Percentiles rank a stretch among this genome's conserved stretches.
These are phyloP conservation scores for Cyphellophora europaea DNA, from an alignment of 2,329 filamentous ascomycete genomes.

Conservation along the genomic window DNA sequence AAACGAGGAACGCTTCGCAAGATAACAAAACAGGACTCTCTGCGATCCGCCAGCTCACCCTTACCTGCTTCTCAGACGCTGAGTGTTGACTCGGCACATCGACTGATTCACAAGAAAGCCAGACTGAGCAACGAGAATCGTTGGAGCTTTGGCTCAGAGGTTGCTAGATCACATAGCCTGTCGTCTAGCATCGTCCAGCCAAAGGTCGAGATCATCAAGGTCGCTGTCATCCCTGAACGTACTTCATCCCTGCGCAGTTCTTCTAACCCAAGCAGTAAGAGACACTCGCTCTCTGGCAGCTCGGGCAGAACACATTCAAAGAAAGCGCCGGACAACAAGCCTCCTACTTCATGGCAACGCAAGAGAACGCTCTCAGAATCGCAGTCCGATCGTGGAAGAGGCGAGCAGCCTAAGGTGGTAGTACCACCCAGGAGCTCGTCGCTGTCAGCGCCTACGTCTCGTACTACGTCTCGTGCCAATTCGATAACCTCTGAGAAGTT, in stretches of 20 bases:
- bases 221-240: constrained; percentile 39
- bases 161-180: constrained; percentile 26
- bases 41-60: constrained; percentile 39
- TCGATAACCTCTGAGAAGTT: constrained; percentile 36
- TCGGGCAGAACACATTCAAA: constrained; percentile 25
- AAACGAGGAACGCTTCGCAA: constrained; percentile 41
- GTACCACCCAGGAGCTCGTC: constrained; percentile 34
- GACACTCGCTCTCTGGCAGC: constrained; percentile 29
- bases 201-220: constrained; percentile 33
- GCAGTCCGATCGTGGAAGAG: constrained; percentile 20
- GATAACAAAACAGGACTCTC: constrained; percentile 42
- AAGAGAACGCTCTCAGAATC: constrained; percentile 34
- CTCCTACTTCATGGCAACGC: constrained; percentile 23
- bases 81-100: constrained; percentile 35
- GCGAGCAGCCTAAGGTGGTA: constrained; percentile 21
- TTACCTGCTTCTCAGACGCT: constrained; percentile 27
- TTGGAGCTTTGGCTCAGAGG: constrained; percentile 32
- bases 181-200: constrained; percentile 22
- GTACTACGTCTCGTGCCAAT: constrained; percentile 32
- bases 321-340: constrained; percentile 25
- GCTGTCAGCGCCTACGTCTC: constrained; percentile 37
- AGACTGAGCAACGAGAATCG: constrained; percentile 40
- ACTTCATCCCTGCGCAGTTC: constrained; percentile 34
- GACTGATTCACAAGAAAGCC: constrained; percentile 40
- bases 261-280: constrained; percentile 25